Conservation (phyloP, 129 eudicot genomes). For the Lactuca sativa region DNA sequence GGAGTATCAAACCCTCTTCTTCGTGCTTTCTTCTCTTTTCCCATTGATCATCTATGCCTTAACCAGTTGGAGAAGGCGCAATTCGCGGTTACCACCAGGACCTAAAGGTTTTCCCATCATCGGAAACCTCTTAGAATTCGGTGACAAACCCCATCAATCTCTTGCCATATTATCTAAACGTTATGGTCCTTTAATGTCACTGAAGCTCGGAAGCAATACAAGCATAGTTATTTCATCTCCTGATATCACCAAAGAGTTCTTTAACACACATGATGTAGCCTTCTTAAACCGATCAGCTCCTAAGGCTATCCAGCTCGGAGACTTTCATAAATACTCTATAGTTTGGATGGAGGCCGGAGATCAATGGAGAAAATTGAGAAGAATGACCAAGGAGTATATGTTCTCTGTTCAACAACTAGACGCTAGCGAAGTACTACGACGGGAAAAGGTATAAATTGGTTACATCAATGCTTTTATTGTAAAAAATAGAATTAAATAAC, state of each 20-base stretch:
- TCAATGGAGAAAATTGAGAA: conserved; percentile 45
- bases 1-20: not conserved
- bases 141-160: no score
- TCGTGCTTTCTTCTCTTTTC: not conserved
- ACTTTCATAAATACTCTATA: conserved; percentile 35
- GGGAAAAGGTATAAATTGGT: not conserved
- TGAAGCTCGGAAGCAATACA: conserved; percentile 3
- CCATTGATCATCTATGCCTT: not conserved
- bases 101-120: conserved; percentile 39
- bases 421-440: not conserved
- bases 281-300: conserved; percentile 23
- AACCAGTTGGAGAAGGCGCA: conserved; percentile 11
- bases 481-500: no score
- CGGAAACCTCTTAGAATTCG: no score
- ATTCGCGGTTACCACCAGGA: conserved; percentile 52
- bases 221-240: conserved; percentile 56
- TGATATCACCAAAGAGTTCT: conserved; percentile 32
- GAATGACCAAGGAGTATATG: conserved; percentile 30
- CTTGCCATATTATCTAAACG: not conserved
- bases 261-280: conserved; percentile 39
- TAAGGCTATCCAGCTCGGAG: not conserved
- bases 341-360: conserved; percentile 32
- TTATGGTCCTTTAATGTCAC: no score
- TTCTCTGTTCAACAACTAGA: not conserved
- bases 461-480: no score